Base-by-base conservation (phyloP, 768 basidiomycete genomes). In the Naganishia antarctica region DNA sequence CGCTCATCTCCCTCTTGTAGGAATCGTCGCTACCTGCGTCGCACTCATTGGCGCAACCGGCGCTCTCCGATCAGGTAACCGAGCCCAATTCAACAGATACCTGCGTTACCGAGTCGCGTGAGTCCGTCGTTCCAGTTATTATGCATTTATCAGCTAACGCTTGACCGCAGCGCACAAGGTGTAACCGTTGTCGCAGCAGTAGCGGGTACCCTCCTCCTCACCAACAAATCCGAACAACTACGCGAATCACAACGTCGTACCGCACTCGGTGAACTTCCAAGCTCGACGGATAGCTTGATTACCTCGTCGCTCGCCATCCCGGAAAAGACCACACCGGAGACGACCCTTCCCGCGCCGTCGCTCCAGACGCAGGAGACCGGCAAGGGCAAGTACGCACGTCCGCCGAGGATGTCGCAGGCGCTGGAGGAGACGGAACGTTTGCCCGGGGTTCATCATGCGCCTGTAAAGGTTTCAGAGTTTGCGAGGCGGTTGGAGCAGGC, bases 121-220 rank as follows among this genome's bases (percentile, higher is more conserved):
- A 69, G 74, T 71, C 63, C 7, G 4, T 41, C 29, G 8, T 28
- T 29, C 16, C 32, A 26, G 2, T 16, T 28, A 58, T 29, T 43
- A 23, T 34, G 28, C 0, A n/a, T 34, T 51, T 37, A 15, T 25
- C 50, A 21, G 16, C 26, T 43, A 3, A 16, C 32, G 25, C 48
- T 25, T 1, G 50, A 15, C 41, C 11, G 16, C 64, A 77, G 76
- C 13, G 71, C 72, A 13, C 76, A 77, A 69, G 73, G 72, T 8
- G 49, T 70, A n/a, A 77, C 76, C 4, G 73, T 77, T n/a, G 69
- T 70, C 12, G 74, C 74, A 11, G 70, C 73, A 64, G 71, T 75
- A 29, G 67, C 51, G 12, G 68, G 68, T 26, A 66, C 68, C 18
- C 41, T 67, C 16, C 58, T 69, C 47, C 48, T 69, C 21, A 69